Base-by-base conservation (phyloP, 2,329 filamentous ascomycete genomes). In the Fonsecaea erecta region DNA sequence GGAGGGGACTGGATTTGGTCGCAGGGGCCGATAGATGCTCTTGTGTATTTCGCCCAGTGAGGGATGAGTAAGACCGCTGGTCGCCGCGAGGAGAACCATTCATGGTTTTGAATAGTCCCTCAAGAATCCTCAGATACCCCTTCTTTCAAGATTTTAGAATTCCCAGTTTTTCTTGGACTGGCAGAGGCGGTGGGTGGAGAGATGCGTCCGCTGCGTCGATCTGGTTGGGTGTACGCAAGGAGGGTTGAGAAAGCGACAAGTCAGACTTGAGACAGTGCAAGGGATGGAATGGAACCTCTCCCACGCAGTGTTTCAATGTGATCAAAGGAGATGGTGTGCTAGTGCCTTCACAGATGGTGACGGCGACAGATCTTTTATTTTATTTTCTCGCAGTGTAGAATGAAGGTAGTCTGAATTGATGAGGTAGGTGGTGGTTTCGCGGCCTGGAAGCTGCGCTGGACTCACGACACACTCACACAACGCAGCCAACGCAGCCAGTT, bases 211-310 rank as follows among this genome's bases (percentile, higher is more conserved):
- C 24, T 48, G 18, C 8, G 43, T n/a, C 21, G 43, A 48, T 48
- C 43, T 24, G 43, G 43, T 48, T 48, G 43, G 43, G 7, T 24
- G 43, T 48, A 48, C 24, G 43, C 43, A 48, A 48, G 43, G 43
- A n/a, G 18, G 43, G 43, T 48, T 21, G n/a, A 12, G 37, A 37
- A 1, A 3, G 28, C 8, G 28, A 30, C 18, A 24, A 24, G 18
- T 11, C 3, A 24, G 43, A 12, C 8, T 24, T 11, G 18, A 48
- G 8, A 48, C 43, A 48, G 11, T 2, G 18, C 18, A 48, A 48
- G 43, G 43, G 43, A 48, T 18, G n/a, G 37, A n/a, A n/a, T n/a
- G n/a, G 37, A 40, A 40, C 37, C 37, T n/a, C 37, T 6, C 5
- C 37, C n/a, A 16, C 37, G 16, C n/a, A 40, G 11, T 40, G 37